These are phyloP conservation scores for Pichia manshurica DNA, from an alignment of 805 yeast species.

Conservation along the genomic window DNA sequence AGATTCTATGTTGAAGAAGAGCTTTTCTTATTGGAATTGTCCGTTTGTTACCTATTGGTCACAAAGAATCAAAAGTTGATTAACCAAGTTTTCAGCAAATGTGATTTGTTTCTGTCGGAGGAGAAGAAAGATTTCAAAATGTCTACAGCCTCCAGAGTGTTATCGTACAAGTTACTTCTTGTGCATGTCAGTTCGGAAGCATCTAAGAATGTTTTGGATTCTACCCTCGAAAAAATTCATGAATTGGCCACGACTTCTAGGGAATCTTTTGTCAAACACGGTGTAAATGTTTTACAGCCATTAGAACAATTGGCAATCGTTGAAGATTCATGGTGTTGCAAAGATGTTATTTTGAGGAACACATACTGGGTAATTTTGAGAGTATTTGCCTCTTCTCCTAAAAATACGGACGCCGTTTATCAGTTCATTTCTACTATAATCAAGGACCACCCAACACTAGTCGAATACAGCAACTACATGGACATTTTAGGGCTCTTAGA, in stretches of 20 bases:
- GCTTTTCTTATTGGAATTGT: conserved; percentile 28
- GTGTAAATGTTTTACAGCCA: conserved; percentile 40
- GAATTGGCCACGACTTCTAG: conserved; percentile 25
- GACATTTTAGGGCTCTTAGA: conserved; percentile 65
- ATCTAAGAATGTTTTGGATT: conserved; percentile 18
- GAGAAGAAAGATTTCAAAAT: conserved; percentile 24
- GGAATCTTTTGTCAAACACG: conserved; percentile 42
- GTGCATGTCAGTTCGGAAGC: conserved; percentile 32
- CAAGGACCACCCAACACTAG: conserved; percentile 27
- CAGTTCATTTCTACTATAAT: conserved; percentile 41
- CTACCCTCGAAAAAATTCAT: conserved; percentile 24
- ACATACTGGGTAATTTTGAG: conserved; percentile 46
- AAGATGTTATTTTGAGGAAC: conserved; percentile 32
- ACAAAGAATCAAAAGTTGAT: conserved; percentile 25
- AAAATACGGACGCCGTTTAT: conserved; percentile 39
- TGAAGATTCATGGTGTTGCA: conserved; percentile 39
- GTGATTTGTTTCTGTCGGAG: conserved; percentile 22
- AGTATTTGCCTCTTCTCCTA: conserved; percentile 39
- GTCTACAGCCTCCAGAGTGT: conserved; percentile 33
- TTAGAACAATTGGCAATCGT: conserved; percentile 43
- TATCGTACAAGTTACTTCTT: conserved; percentile 47
- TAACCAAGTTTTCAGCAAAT: conserved; percentile 17
- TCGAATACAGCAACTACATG: conserved; percentile 52
- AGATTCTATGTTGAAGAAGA: conserved; percentile 26
- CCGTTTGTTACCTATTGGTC: conserved; percentile 29